Evolutionary conservation across 306 rosid genomes (phyloP).

Genomic region (Pyrus pyrifolia): DNA sequence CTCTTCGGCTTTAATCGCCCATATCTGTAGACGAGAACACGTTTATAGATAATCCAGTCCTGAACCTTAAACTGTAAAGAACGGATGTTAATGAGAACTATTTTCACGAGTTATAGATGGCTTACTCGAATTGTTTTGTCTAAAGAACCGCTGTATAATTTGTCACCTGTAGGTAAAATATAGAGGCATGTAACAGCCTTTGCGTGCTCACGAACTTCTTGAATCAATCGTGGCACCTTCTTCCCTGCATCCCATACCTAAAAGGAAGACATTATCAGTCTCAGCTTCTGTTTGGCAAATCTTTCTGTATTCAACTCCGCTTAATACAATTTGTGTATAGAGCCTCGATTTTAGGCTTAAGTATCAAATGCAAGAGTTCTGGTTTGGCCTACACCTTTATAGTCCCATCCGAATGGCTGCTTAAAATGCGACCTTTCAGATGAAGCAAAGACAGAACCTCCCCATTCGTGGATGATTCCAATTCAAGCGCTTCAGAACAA

Average conservation of each 20-base stretch:
- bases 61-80: not conserved
- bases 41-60: not conserved
- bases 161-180: constrained; percentile 41
- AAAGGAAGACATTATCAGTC: constrained; percentile 11
- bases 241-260: constrained; percentile 88
- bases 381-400: constrained; percentile 57
- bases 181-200: constrained; percentile 79
- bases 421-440: constrained; percentile 59
- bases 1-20: constrained; percentile 63
- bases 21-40: constrained; percentile 33
- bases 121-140: constrained; percentile 90
- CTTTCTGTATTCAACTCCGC: not conserved
- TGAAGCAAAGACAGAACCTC: constrained; percentile 69
- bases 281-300: not conserved
- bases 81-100: not conserved
- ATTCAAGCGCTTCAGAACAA: constrained; percentile 62
- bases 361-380: not conserved
- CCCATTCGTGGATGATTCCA: constrained; percentile 62
- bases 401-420: constrained; percentile 95
- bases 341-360: no score
- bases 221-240: constrained; percentile 56
- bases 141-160: constrained; percentile 71
- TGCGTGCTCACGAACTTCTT: constrained; percentile 73
- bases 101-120: not conserved
- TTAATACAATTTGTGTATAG: not conserved